These are phyloP conservation scores for Nakaseomyces glabratus DNA, from an alignment of 1,139 yeast genomes.

Conservation along the genomic window DNA sequence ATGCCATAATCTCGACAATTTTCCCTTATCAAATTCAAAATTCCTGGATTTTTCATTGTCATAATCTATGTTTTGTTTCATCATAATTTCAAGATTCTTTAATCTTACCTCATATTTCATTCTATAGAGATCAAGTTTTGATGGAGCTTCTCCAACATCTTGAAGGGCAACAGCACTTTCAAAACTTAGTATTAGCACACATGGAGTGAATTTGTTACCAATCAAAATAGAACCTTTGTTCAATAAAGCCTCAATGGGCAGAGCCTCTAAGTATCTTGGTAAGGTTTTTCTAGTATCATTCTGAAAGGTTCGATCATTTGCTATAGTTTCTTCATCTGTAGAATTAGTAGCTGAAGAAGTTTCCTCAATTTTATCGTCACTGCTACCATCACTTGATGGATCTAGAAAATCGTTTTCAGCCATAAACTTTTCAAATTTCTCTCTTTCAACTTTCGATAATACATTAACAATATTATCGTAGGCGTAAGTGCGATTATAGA, in stretches of 20 bases:
- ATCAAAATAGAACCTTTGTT: constrained; percentile 64
- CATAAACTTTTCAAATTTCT: constrained; percentile 23
- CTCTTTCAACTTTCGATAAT: constrained; percentile 31
- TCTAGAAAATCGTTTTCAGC: constrained; percentile 14
- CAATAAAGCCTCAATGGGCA: constrained; percentile 54
- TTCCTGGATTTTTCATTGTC: constrained; percentile 25
- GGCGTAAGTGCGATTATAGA: constrained; percentile 70
- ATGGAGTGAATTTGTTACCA: constrained; percentile 74
- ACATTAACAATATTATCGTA: constrained; percentile 56
- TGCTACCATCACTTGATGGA: constrained; percentile 10
- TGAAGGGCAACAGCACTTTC: constrained; percentile 47
- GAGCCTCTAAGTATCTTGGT: constrained; percentile 33
- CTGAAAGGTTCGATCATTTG: constrained; percentile 20
- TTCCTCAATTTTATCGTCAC: constrained; percentile 8
- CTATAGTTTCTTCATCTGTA: constrained; percentile 8
- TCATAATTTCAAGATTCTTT: constrained; percentile 40
- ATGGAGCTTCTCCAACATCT: constrained; percentile 48
- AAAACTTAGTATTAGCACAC: constrained; percentile 56
- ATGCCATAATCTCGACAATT: constrained; percentile 21
- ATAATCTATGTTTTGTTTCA: constrained; percentile 63
- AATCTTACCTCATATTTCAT: constrained; percentile 17
- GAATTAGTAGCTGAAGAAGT: constrained; percentile 3
- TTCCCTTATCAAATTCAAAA: constrained; percentile 17
- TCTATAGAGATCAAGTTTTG: constrained; percentile 46
- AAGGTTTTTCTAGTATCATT: constrained; percentile 10